Evolutionary conservation across 108 stramenopile species (phyloP).

Genomic region (Skeletonema grethae): DNA sequence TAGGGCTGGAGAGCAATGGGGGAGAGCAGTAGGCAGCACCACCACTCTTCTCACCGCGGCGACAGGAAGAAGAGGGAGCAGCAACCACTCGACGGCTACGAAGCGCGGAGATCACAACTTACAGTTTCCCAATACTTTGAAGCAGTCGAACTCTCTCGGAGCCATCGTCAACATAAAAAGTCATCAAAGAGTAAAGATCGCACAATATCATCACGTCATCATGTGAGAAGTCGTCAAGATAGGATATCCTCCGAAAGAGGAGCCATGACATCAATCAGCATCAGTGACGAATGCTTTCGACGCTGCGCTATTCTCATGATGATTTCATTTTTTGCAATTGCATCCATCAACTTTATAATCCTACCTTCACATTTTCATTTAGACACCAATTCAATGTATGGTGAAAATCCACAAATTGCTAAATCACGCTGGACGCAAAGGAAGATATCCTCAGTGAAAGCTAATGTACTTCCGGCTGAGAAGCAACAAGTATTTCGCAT

Average conservation of each 20-base stretch:
- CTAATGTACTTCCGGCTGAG: neutral
- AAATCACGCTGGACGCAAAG: slow-evolving; percentile 1
- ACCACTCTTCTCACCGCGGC: neutral
- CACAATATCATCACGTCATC: neutral
- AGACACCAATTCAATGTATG: neutral
- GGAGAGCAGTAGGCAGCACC: neutral
- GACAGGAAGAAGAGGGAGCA: neutral
- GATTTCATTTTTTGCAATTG: neutral
- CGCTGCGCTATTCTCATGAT: neutral
- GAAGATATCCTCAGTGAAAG: neutral
- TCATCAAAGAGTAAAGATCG: neutral
- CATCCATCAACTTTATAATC: neutral
- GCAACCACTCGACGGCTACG: neutral
- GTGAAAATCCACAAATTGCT: neutral
- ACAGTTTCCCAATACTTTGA: neutral
- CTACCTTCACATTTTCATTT: neutral
- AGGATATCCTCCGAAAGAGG: neutral
- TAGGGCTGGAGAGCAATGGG: neutral
- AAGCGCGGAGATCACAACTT: neutral
- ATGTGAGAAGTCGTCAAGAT: neutral
- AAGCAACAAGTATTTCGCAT: neutral
- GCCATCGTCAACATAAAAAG: neutral
- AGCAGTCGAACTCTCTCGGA: neutral
- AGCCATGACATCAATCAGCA: neutral
- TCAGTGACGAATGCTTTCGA: neutral